Percentiles rank a stretch among this genome's conserved stretches.
phyloP scores from a whole-genome alignment of 2,329 filamentous ascomycete genomes.

The Colletotrichum australisinense region DNA sequence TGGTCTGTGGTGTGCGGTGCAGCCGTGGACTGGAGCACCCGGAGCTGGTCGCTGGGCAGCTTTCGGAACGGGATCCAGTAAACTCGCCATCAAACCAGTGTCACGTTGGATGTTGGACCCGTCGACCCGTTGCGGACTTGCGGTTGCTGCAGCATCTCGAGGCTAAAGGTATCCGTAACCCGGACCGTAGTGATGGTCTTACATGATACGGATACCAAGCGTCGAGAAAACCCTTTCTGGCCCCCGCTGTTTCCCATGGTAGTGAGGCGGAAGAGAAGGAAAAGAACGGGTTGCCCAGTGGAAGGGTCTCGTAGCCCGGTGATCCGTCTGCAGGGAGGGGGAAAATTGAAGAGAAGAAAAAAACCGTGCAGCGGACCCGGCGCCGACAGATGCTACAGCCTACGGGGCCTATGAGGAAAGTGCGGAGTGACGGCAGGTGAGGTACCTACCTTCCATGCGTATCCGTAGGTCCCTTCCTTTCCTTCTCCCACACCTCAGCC shows the following conservation, averaged over 20 bases:
- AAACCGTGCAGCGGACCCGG: conserved; percentile 9
- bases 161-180: not conserved
- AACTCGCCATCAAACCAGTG: not conserved
- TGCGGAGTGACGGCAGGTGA: not conserved
- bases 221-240: conserved; percentile 7
- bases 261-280: conserved; percentile 9
- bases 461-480: not conserved
- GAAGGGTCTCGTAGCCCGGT: conserved; percentile 28
- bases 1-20: conserved; percentile 25
- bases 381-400: not conserved
- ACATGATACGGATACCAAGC: not conserved
- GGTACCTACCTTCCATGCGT: not conserved
- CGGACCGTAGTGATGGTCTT: not conserved
- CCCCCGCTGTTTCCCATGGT: conserved; percentile 17
- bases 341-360: conserved; percentile 5
- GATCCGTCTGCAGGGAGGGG: conserved; percentile 15
- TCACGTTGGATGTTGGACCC: conserved; percentile 2
- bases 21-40: not conserved
- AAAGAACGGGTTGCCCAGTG: conserved; percentile 33
- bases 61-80: conserved; percentile 9
- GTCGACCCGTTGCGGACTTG: conserved; percentile 7
- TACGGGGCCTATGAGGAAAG: not conserved
- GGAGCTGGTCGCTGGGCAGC: conserved; percentile 8
- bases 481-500: not conserved
- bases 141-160: not conserved